phyloP scores from a whole-genome alignment of 768 basidiomycete species.

The Hygrocybe punicea region DNA sequence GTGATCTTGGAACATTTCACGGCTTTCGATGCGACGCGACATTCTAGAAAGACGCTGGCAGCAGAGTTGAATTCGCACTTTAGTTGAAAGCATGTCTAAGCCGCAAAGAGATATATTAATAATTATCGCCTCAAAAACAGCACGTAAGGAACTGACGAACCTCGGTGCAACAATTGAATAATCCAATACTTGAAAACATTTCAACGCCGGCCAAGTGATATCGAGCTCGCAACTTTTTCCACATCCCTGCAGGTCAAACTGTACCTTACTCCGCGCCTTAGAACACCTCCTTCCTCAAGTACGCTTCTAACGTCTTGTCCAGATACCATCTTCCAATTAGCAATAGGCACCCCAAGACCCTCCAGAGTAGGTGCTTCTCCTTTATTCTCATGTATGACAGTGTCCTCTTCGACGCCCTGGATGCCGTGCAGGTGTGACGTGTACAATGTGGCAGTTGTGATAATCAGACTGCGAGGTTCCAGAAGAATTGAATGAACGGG shows the following conservation, averaged over 20 bases:
- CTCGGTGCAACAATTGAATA: too few species aligned
- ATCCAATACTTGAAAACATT: neutral
- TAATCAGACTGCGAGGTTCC: conserved; percentile 81
- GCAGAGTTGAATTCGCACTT: too few species aligned
- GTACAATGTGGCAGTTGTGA: conserved; percentile 71
- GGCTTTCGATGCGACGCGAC: too few species aligned
- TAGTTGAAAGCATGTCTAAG: too few species aligned
- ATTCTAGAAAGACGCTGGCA: too few species aligned
- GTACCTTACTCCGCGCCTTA: conserved; percentile 60
- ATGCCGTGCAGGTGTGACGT: conserved; percentile 80
- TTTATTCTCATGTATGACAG: conserved; percentile 27
- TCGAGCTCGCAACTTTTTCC: conserved; percentile 49
- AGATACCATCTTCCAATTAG: conserved; percentile 56
- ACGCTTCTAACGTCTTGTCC: conserved; percentile 37
- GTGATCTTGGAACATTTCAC: too few species aligned
- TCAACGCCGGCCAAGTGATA: conserved; percentile 7
- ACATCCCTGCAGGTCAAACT: conserved; percentile 89
- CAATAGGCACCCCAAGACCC: conserved; percentile 39
- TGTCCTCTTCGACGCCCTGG: conserved; percentile 52
- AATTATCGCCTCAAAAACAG: neutral
- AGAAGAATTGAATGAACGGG: conserved; percentile 74
- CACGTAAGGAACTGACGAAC: neutral
- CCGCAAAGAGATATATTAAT: too few species aligned
- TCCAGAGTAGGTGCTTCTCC: conserved; percentile 24
- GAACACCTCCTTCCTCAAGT: conserved; percentile 46